Conservation (phyloP, 2,329 filamentous ascomycete genomes). For the Venturia oleaginea region DNA sequence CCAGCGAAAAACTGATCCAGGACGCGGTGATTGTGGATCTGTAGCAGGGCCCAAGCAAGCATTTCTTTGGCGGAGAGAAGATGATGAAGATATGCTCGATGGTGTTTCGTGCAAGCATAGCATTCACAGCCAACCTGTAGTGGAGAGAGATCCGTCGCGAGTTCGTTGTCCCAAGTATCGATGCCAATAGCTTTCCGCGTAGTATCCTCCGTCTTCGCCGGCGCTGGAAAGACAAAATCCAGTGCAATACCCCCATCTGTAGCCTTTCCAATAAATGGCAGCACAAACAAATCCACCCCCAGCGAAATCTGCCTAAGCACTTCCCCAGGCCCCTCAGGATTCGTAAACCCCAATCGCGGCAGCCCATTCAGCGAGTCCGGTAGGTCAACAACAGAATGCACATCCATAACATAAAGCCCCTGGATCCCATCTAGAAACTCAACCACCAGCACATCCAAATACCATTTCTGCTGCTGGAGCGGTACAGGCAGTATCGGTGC, state of each 20-base stretch:
- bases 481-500: constrained; percentile 65
- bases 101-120: constrained; percentile 75
- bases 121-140: constrained; percentile 60
- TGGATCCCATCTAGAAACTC: constrained; percentile 47
- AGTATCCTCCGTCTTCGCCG: constrained; percentile 17
- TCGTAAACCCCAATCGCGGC: constrained; percentile 65
- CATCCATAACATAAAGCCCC: constrained; percentile 70
- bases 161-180: constrained; percentile 60
- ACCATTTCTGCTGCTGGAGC: constrained; percentile 66
- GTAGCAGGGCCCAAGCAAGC: constrained; percentile 88
- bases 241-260: constrained; percentile 84
- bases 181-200: constrained; percentile 51
- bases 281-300: constrained; percentile 70
- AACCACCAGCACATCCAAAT: constrained; percentile 64
- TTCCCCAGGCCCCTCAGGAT: constrained; percentile 62
- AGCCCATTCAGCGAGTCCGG: constrained; percentile 51
- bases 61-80: constrained; percentile 87
- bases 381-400: constrained; percentile 58
- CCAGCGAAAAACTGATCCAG: constrained; percentile 64
- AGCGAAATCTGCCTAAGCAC: constrained; percentile 65
- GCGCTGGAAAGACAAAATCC: constrained; percentile 61
- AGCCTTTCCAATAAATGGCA: constrained; percentile 63
- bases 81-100: constrained; percentile 80
- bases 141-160: constrained; percentile 55
- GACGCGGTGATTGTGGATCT: constrained; percentile 79